A percentile compares a stretch with the other conserved stretches of the same genome.
These are phyloP conservation scores for Rhododendron griersonianum DNA, from an alignment of 148 eudicot genomes.

Conservation along the genomic window DNA sequence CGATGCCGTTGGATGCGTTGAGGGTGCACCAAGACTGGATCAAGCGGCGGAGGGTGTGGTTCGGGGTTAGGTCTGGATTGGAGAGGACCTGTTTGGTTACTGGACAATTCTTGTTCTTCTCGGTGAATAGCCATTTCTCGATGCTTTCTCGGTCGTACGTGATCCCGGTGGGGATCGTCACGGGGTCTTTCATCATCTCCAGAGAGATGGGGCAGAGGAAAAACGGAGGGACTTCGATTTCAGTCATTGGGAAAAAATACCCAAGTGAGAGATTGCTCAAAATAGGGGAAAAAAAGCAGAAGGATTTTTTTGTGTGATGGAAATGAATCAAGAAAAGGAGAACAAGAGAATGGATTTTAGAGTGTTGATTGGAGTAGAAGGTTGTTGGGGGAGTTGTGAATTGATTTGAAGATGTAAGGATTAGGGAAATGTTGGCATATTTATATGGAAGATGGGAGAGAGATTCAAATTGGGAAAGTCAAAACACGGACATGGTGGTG, in stretches of 20 bases:
- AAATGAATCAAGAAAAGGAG: neutral
- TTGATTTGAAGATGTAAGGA: slow-evolving; percentile 22
- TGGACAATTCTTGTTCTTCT: slow-evolving; percentile 53
- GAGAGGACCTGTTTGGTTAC: slow-evolving; percentile 62
- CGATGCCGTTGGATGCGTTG: slow-evolving; percentile 57
- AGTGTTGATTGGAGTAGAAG: slow-evolving; percentile 7
- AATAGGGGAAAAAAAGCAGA: neutral
- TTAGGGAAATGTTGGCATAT: neutral
- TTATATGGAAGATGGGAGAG: neutral
- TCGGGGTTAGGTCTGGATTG: slow-evolving; percentile 47
- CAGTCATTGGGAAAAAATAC: slow-evolving; percentile 16
- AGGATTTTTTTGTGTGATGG: neutral
- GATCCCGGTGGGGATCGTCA: slow-evolving; percentile 62
- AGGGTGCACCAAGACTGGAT: slow-evolving; percentile 90
- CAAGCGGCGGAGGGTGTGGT: slow-evolving; percentile 70
- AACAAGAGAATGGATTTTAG: neutral
- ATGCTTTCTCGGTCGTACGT: slow-evolving; percentile 72
- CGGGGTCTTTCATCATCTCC: slow-evolving; percentile 74
- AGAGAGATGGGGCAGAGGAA: slow-evolving; percentile 70
- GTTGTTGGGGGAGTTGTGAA: slow-evolving; percentile 13
- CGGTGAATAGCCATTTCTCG: slow-evolving; percentile 55
- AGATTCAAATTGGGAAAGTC: slow-evolving; percentile 31
- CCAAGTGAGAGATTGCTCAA: neutral
- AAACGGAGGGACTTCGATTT: slow-evolving; percentile 58
- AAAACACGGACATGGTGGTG: slow-evolving; percentile 36